These are phyloP conservation scores for Jimgerdemannia flammicorona DNA, from an alignment of 192 early-diverging fungal species.

Conservation along the genomic window DNA sequence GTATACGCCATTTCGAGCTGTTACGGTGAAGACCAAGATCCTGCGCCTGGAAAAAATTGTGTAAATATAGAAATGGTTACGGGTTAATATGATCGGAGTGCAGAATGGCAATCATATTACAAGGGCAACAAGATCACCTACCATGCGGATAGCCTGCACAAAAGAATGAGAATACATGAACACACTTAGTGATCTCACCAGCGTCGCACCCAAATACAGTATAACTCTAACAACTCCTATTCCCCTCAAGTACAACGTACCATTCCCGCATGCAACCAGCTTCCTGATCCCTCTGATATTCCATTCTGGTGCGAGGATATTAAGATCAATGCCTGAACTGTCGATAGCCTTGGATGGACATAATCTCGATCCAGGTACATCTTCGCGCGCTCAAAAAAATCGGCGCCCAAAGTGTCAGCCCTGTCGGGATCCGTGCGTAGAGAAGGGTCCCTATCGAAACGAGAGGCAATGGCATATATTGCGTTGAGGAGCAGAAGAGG, in stretches of 20 bases:
- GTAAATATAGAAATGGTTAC: neutral
- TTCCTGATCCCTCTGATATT: neutral
- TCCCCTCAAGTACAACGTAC: neutral
- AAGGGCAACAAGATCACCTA: neutral
- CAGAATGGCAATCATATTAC: neutral
- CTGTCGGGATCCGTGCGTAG: constrained; percentile 31
- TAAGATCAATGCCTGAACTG: constrained; percentile 27
- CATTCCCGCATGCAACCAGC: neutral
- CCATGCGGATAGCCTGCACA: neutral
- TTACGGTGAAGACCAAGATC: neutral
- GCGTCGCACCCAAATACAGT: too few relatives aligned
- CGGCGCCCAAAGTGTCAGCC: constrained; percentile 20
- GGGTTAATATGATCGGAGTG: too few relatives aligned
- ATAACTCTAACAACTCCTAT: too few relatives aligned
- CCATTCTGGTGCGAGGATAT: constrained; percentile 1
- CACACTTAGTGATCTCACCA: neutral
- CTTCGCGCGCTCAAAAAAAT: constrained; percentile 42
- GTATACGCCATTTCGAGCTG: neutral
- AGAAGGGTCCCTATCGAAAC: constrained; percentile 24
- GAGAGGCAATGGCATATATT: constrained; percentile 55
- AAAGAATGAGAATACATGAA: neutral
- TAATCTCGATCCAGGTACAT: constrained; percentile 43
- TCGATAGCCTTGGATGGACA: constrained; percentile 25
- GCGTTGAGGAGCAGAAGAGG: constrained; percentile 48
- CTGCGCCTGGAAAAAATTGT: neutral